A percentile compares a stretch with the other conserved stretches of the same genome.
Evolutionary conservation across 2,329 filamentous ascomycete genomes (phyloP).

Genomic region (Pezicula radicicola): DNA sequence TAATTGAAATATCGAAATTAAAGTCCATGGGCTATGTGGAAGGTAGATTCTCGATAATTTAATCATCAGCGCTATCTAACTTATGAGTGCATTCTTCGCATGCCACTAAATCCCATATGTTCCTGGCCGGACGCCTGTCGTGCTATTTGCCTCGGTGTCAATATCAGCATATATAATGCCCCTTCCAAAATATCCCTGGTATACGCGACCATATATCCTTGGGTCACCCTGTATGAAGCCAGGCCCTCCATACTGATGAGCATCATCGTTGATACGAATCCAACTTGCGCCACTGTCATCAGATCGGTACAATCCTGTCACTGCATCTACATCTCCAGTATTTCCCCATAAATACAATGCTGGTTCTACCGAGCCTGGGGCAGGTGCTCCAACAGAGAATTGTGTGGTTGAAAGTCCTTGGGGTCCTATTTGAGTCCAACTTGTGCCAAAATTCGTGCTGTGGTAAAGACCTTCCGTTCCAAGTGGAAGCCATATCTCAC

Average conservation of each 20-base stretch:
- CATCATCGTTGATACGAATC: constrained; percentile 54
- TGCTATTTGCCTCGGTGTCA: not conserved
- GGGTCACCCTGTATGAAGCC: constrained; percentile 8
- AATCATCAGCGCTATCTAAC: too few relatives aligned
- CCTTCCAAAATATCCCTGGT: constrained; percentile 9
- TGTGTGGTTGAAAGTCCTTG: constrained; percentile 4
- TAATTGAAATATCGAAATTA: too few relatives aligned
- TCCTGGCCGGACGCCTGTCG: constrained; percentile 1
- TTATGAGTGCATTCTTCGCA: too few relatives aligned
- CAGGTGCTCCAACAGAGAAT: constrained; percentile 7
- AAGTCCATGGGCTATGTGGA: too few relatives aligned
- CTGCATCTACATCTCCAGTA: not conserved
- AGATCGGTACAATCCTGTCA: constrained; percentile 61
- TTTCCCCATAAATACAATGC: constrained; percentile 10
- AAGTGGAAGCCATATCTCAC: constrained; percentile 12
- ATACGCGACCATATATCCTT: constrained; percentile 11
- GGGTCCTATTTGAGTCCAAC: constrained; percentile 6
- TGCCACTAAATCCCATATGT: constrained; percentile 2
- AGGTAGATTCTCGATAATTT: too few relatives aligned
- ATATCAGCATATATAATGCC: constrained; percentile 13
- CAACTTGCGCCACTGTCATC: constrained; percentile 75
- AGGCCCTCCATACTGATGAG: constrained; percentile 11
- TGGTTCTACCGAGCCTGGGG: constrained; percentile 5
- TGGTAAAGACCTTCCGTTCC: constrained; percentile 8
- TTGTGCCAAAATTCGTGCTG: constrained; percentile 7